phyloP scores from a whole-genome alignment of 2,329 filamentous ascomycete genomes.

The Lizonia empirigonia region DNA sequence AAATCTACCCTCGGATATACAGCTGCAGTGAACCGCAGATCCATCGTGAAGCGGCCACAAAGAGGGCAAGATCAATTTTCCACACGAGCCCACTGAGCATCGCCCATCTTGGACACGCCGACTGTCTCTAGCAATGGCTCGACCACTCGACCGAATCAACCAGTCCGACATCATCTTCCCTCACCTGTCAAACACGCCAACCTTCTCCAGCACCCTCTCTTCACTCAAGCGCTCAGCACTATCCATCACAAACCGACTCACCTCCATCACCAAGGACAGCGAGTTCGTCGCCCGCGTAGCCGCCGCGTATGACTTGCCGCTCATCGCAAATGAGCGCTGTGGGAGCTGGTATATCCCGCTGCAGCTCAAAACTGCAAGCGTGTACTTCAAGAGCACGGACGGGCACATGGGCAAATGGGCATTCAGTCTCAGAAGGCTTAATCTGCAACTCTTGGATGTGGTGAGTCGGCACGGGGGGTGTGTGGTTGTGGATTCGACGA shows the following conservation, averaged over 20 bases:
- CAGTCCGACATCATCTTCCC: conserved; percentile 60
- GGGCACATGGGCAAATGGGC: conserved; percentile 90
- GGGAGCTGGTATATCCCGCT: conserved; percentile 91
- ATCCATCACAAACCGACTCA: conserved; percentile 79
- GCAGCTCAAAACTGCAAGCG: conserved; percentile 68
- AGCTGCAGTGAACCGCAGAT: no score
- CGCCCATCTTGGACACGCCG: no score
- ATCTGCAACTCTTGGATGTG: conserved; percentile 77
- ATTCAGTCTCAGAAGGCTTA: conserved; percentile 83
- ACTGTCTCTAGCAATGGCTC: conserved; percentile 37
- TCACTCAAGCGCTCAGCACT: conserved; percentile 78
- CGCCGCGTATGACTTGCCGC: conserved; percentile 63
- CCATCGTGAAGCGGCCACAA: no score
- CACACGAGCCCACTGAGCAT: no score
- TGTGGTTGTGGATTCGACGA: conserved; percentile 90
- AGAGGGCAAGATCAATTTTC: no score
- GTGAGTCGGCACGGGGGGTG: conserved; percentile 72
- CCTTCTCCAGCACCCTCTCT: conserved; percentile 65
- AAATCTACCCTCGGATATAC: no score
- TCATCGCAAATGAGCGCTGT: conserved; percentile 92
- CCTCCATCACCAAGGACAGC: conserved; percentile 78
- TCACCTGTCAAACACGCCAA: conserved; percentile 66
- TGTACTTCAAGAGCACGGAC: conserved; percentile 98
- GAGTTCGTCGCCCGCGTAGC: conserved; percentile 71
- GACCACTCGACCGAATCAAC: conserved; percentile 35